A percentile compares a stretch with the other conserved stretches of the same genome.
These are phyloP conservation scores for Penicillium nucicola DNA, from an alignment of 495 filamentous ascomycete genomes.

Conservation along the genomic window DNA sequence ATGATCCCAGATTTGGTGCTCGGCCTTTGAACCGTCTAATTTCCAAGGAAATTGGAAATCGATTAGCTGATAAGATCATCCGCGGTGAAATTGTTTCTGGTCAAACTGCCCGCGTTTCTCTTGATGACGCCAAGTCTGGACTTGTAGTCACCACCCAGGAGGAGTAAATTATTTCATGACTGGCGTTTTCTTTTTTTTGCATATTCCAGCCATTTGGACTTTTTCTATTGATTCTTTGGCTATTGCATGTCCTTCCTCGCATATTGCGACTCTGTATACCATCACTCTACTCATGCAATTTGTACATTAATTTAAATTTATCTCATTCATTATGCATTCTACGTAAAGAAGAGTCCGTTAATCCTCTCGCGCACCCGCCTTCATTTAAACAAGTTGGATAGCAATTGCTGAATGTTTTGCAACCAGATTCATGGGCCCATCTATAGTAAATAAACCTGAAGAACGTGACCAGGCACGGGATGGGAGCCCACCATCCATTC, in stretches of 20 bases:
- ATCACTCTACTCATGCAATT: neutral
- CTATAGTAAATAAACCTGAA: neutral
- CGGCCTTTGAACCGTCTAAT: constrained; percentile 92
- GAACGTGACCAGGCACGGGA: constrained; percentile 9
- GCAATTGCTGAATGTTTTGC: no score
- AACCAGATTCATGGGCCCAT: no score
- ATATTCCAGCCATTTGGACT: neutral
- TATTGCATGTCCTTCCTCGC: constrained; percentile 10
- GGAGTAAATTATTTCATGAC: constrained; percentile 13
- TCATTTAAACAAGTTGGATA: no score
- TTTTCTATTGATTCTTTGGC: constrained; percentile 3
- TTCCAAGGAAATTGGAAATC: constrained; percentile 81
- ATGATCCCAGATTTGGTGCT: constrained; percentile 88
- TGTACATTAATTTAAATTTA: constrained; percentile 11
- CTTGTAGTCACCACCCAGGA: constrained; percentile 30
- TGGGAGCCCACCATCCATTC: neutral
- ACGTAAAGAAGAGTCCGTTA: neutral
- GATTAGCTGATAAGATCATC: constrained; percentile 87
- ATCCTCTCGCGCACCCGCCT: no score
- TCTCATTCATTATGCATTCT: neutral
- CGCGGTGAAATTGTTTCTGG: constrained; percentile 75
- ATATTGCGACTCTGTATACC: constrained; percentile 18
- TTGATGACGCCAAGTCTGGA: constrained; percentile 47
- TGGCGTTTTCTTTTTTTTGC: constrained; percentile 4
- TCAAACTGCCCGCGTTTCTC: constrained; percentile 63